phyloP scores from a whole-genome alignment of 306 rosid species.

The Citrullus mucosospermus region DNA sequence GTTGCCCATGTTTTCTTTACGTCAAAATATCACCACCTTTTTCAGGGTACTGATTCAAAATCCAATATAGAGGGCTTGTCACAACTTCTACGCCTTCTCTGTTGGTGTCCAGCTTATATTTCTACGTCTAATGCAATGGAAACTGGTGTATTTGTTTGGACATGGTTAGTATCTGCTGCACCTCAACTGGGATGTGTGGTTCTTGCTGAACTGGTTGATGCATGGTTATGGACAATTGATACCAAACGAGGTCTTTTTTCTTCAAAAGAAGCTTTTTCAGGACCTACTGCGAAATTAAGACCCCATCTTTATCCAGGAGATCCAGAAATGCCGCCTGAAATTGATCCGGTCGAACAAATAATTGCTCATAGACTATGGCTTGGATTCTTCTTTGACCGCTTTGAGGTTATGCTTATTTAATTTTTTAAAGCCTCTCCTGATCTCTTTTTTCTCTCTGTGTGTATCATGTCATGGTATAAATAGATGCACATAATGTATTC shows the following conservation, averaged over 20 bases:
- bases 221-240: slow-evolving; percentile 98
- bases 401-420: slow-evolving; percentile 59
- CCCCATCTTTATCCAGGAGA: slow-evolving; percentile 91
- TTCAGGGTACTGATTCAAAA: slow-evolving; percentile 80
- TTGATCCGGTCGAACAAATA: slow-evolving; percentile 73
- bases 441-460: not conserved
- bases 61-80: slow-evolving; percentile 84
- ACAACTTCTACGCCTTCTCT: slow-evolving; percentile 96
- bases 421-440: not conserved
- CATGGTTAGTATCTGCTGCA: slow-evolving; percentile 99
- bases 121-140: slow-evolving; percentile 88
- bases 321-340: slow-evolving; percentile 57
- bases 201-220: slow-evolving; percentile 98
- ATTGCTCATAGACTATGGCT: slow-evolving; percentile 94
- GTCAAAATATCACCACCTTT: slow-evolving; percentile 11
- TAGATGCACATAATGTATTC: not conserved
- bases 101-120: slow-evolving; percentile 99
- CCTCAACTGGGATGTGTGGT: slow-evolving; percentile 84
- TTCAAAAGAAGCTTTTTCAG: slow-evolving; percentile 52
- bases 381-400: slow-evolving; percentile 94
- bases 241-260: slow-evolving; percentile 93
- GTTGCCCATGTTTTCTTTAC: slow-evolving; percentile 16
- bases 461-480: not conserved
- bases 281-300: slow-evolving; percentile 84
- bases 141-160: slow-evolving; percentile 94